Evolutionary conservation across 148 eudicot species (phyloP), one percentile per base, ranked within the genome.

Genomic region (Silene conica): DNA sequence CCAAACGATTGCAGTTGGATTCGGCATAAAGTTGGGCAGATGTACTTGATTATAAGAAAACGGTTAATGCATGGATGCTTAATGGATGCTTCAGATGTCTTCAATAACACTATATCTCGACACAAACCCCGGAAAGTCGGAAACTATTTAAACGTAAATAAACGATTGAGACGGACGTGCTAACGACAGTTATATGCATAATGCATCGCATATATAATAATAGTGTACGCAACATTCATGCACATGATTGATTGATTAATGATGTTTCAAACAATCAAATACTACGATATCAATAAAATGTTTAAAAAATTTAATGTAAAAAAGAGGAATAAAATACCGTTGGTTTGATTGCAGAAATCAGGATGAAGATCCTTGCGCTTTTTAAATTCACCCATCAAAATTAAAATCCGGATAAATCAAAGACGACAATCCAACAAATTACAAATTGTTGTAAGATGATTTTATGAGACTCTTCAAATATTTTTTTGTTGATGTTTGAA

Each of bases 241-340:
- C 13, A 48, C 54, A 48, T 48, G 16, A 14, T 10, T 11, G 2
- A 48, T 48, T 48, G 16, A 14, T 10, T 11, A 10, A 48, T 48
- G 16, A 2, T 48, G 16, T 5, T 14, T 48, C 16, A 14, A 48
- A 10, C 13, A 48, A 48, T 48, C 0, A 7, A 18, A 55, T 1
- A 34, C 13, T 20, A 58, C 10, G n/a, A 20, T 4, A 28, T 50
- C 13, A 11, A 50, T 8, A 28, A n/a, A 3, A 34, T 59, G 60
- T 26, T n/a, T n/a, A 38, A 9, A 43, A 31, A 12, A 12, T 60
- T 14, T 0, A 16, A 23, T 7, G 54, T 18, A 18, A 64, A 21
- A 28, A 43, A 38, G 38, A 13, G n/a, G 18, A 13, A 50, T 38
- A 52, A 14, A 18, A 16, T 75, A 75, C 78, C 78, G 19, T 75